These are phyloP conservation scores for Penicillium verhagenii DNA, from an alignment of 495 filamentous ascomycete species.

Conservation along the genomic window DNA sequence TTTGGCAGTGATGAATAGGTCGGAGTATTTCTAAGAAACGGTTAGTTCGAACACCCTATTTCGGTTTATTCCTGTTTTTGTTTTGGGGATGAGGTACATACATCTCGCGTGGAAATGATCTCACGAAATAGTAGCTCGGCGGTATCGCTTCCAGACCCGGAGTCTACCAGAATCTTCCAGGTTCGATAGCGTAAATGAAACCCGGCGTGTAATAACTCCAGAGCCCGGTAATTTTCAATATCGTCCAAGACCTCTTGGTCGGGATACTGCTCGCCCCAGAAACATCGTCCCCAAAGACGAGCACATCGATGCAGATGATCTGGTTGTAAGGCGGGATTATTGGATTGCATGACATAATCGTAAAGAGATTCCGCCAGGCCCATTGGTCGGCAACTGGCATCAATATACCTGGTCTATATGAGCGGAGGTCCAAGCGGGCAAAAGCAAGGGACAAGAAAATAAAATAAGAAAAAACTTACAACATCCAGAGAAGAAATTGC, in stretches of 20 bases:
- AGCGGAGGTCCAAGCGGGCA: background rate
- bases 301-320: conserved; percentile 41
- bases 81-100: conserved; percentile 10
- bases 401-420: conserved; percentile 35
- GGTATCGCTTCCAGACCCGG: conserved; percentile 28
- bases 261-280: conserved; percentile 47
- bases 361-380: conserved; percentile 39
- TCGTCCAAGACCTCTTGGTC: conserved; percentile 48
- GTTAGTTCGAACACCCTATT: no score
- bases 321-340: conserved; percentile 38
- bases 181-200: conserved; percentile 39
- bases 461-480: conserved; percentile 22
- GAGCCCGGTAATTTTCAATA: conserved; percentile 45
- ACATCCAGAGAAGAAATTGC: conserved; percentile 41
- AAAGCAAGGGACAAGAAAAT: no score
- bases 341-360: conserved; percentile 36
- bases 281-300: conserved; percentile 43
- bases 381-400: conserved; percentile 33
- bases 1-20: conserved; percentile 45
- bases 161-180: conserved; percentile 37
- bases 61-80: no score
- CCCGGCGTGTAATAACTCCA: conserved; percentile 38
- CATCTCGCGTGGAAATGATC: conserved; percentile 33
- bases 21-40: conserved; percentile 34
- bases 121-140: conserved; percentile 35